Base-by-base conservation (phyloP, 2,329 filamentous ascomycete species). In the Pestalotiopsis sp. region DNA sequence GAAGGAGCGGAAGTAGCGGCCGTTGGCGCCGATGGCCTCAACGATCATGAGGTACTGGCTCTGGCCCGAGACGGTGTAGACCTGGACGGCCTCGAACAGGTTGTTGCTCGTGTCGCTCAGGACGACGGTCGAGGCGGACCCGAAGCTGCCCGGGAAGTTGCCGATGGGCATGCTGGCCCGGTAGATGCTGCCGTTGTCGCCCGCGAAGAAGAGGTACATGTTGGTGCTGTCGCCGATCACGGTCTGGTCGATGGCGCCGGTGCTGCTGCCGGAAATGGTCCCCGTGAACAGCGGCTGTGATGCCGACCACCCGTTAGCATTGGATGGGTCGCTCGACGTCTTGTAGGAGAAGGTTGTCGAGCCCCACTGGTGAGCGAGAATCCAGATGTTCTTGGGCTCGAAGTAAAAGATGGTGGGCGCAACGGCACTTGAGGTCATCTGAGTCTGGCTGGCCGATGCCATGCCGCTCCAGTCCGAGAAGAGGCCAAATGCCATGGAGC, bases 151-250 rank as follows among this genome's bases (percentile, higher is more conserved):
- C 0, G 90, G 90, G 82, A 92, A 92, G 70, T 87, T 85, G 61
- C 77, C 83, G 27, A 91, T 86, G 49, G 90, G 83, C 87, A 91
- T 91, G 75, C 83, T 86, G 66, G 88, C 76, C 1, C 90, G 84
- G 80, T 92, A 92, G 75, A 92, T 89, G 60, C 85, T 86, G 76
- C 90, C 90, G 71, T 92, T 90, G 78, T 92, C 90, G 7, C 88
- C 90, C 0, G 84, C 83, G 72, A 91, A 92, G 85, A 92, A 92
- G 4, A 92, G 81, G 73, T 91, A 91, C 87, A 91, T 91, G 78
- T 86, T 85, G 6, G 75, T 78, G 75, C 78, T 78, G 76, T 92
- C 90, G 56, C 87, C 88, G 71, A 92, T 91, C 68, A 91, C 71
- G 0, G 88, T 87, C 78, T 90, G 88, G 77, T 92, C 89, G 70